These are phyloP conservation scores for Dianthus caryophyllus DNA, from an alignment of 148 eudicot species.

Conservation along the genomic window DNA sequence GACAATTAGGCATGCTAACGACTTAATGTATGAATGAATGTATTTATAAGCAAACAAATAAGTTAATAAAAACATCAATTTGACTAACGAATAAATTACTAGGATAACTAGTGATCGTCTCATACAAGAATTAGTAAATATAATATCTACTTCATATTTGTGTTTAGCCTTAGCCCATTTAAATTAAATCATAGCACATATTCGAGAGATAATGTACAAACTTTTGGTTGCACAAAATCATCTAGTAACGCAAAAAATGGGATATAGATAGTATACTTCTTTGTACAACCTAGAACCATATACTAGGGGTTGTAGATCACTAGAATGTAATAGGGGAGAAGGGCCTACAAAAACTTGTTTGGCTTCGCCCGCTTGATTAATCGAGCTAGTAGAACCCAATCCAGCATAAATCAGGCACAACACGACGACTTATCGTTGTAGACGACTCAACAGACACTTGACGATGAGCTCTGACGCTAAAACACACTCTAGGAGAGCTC, in stretches of 20 bases:
- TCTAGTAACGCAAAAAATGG: not conserved
- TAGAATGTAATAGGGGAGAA: slow-evolving; percentile 84
- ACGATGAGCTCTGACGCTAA: slow-evolving; percentile 46
- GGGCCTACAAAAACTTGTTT: slow-evolving; percentile 58
- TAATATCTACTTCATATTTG: too few relatives aligned
- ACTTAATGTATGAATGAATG: too few relatives aligned
- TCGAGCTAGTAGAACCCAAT: slow-evolving; percentile 49
- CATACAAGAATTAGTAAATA: too few relatives aligned
- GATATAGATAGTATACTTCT: slow-evolving; percentile 1
- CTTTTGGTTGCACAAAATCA: too few relatives aligned
- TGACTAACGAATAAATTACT: too few relatives aligned
- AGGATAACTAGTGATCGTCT: too few relatives aligned
- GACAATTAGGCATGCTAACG: too few relatives aligned
- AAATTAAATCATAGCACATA: too few relatives aligned
- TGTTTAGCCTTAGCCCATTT: too few relatives aligned
- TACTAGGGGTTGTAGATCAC: slow-evolving; percentile 39
- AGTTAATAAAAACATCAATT: too few relatives aligned
- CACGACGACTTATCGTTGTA: slow-evolving; percentile 57
- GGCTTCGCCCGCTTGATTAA: slow-evolving; percentile 58
- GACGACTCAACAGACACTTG: slow-evolving; percentile 46
- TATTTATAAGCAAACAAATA: too few relatives aligned
- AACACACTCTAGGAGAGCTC: slow-evolving; percentile 22
- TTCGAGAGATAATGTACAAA: too few relatives aligned
- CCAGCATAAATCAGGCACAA: slow-evolving; percentile 77
- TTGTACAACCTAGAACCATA: not conserved